Percentiles rank a stretch among this genome's conserved stretches.
phyloP scores from a whole-genome alignment of 176 grass and related monocot genomes.

The Elaeis guineensis region DNA sequence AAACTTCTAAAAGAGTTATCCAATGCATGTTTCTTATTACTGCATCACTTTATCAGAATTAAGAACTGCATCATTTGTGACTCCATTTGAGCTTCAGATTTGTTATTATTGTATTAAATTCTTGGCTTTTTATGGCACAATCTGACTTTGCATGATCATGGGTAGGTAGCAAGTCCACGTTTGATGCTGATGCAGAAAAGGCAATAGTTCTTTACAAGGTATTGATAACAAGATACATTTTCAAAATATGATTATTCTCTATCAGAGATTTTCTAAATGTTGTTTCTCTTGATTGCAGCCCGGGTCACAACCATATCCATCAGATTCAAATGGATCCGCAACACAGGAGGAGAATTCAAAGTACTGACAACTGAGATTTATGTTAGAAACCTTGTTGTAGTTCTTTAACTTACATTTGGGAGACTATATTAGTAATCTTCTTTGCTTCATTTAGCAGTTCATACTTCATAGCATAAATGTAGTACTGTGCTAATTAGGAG shows the following conservation, averaged over 20 bases:
- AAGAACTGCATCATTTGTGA: no score
- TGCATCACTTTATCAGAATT: no score
- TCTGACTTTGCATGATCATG: conserved; percentile 16
- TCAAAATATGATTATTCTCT: background rate
- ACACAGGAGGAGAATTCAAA: conserved; percentile 85
- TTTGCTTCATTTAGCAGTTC: no score
- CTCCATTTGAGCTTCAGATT: no score
- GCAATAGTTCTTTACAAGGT: conserved; percentile 96
- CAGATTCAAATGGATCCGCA: conserved; percentile 46
- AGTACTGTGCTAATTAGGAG: no score
- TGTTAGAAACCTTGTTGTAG: no score
- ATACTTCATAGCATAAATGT: no score
- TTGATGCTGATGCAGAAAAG: conserved; percentile 58
- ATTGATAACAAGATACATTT: conserved; percentile 6
- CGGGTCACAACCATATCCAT: conserved; percentile 29
- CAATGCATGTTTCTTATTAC: no score
- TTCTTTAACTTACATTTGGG: no score
- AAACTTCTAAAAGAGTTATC: no score
- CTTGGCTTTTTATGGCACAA: background rate
- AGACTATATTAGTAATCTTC: no score
- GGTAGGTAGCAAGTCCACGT: conserved; percentile 34
- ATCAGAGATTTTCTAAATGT: conserved; percentile 18
- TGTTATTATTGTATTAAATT: no score
- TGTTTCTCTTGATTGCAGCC: conserved; percentile 48
- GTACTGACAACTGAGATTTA: conserved; percentile 26